phyloP scores from a whole-genome alignment of 2,329 filamentous ascomycete species.

The Capronia epimyces region DNA sequence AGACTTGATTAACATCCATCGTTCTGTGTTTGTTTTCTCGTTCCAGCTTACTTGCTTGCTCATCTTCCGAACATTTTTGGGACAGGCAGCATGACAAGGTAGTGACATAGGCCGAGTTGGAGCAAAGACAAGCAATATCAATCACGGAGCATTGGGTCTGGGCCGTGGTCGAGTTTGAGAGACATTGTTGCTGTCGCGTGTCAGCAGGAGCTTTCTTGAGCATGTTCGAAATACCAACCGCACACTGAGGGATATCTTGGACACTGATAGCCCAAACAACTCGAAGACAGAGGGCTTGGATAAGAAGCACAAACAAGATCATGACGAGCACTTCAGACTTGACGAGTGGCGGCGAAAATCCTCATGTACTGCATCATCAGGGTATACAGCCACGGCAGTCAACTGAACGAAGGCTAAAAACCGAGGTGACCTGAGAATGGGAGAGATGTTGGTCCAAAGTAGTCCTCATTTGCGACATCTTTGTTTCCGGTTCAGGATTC shows the following conservation, averaged over 20 bases:
- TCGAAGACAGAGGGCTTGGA: conserved; percentile 5
- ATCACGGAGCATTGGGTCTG: conserved; percentile 27
- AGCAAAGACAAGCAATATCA: conserved; percentile 29
- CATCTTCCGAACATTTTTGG: conserved; percentile 21
- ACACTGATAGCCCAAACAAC: conserved; percentile 19
- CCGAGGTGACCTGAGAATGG: neutral
- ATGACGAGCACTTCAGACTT: conserved; percentile 11
- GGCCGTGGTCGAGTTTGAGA: conserved; percentile 26
- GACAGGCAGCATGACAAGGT: conserved; percentile 29
- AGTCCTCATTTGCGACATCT: neutral
- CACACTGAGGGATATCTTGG: conserved; percentile 24
- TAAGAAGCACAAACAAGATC: conserved; percentile 7
- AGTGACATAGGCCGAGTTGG: conserved; percentile 25
- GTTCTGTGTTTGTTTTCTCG: neutral
- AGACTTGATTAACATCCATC: neutral
- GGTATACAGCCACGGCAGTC: neutral
- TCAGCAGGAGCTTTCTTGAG: conserved; percentile 7
- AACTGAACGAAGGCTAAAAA: neutral
- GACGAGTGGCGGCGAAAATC: neutral
- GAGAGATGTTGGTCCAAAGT: neutral
- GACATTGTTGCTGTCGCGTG: conserved; percentile 25
- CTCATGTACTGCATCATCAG: conserved; percentile 10
- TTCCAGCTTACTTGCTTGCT: conserved; percentile 26
- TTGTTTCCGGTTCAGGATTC: conserved; percentile 10
- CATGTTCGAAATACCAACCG: conserved; percentile 16